Base-by-base conservation (phyloP, 75 land plant species). In the Sequoia sempervirens region DNA sequence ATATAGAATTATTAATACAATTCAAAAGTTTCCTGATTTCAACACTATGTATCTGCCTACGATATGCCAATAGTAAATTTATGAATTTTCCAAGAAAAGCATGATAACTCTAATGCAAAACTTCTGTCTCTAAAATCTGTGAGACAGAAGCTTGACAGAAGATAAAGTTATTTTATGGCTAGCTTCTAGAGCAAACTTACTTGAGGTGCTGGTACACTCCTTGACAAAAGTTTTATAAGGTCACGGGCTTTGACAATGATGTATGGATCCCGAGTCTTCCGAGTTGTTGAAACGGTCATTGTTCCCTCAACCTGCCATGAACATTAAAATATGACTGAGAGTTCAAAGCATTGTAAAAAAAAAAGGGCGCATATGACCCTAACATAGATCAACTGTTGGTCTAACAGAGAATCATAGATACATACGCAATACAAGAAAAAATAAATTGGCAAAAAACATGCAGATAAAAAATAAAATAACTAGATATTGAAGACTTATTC, bases 191-290 rank as follows among this genome's bases (percentile, higher is more conserved):
- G 23, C 2, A 30, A 46, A 82, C 82, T n/a, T 81, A 93, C 99
- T 94, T 97, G 99, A 82, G 92, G 92, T 79, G 95, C 96, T 54
- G 98, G 99, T 54, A 97, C 99, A 88, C 99, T 94, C 84, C 99
- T 88, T 69, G 99, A 90, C 43, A 97, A 84, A 85, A 97, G 93
- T 84, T 90, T 95, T 81, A 97, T 90, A 18, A 97, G 93, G 84
- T 97, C 98, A 86, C 96, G 90, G 43, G 98, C 96, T 80, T 97
- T 97, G 14, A 97, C 56, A 50, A 97, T 92, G 52, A 92, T 92
- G 86, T 96, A 97, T 5, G 99, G 99, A 80, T 97, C 99, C 84
- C 91, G 89, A 23, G 95, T 95, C 87, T 97, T 95, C 74, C 91
- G 90, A 80, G 99, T 97, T 37, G 99, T 97, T 86, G 95, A 87